Evolutionary conservation across 164 flowering plant species (phyloP).

Genomic region (Cinnamomum chago): DNA sequence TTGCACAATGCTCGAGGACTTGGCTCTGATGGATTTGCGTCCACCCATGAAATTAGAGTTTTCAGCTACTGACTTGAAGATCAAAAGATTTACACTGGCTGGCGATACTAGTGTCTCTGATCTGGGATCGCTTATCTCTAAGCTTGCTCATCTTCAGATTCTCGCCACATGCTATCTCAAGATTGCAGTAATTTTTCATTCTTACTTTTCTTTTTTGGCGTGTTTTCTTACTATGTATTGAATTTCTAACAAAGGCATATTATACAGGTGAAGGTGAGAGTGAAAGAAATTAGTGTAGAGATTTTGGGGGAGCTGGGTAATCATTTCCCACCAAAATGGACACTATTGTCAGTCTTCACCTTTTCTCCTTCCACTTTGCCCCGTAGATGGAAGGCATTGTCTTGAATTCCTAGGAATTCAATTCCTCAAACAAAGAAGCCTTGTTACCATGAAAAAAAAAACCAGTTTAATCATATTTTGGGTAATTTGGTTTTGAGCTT

Average conservation of each 20-base stretch:
- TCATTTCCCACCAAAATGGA: too few species aligned
- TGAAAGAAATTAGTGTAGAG: background rate
- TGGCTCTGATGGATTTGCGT: too few species aligned
- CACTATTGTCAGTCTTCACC: too few species aligned
- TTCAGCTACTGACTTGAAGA: too few species aligned
- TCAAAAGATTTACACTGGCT: too few species aligned
- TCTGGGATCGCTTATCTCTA: too few species aligned
- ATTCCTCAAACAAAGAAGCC: background rate
- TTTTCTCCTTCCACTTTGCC: background rate
- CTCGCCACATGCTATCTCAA: background rate
- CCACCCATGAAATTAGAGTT: too few species aligned
- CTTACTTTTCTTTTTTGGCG: too few species aligned
- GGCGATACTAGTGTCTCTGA: too few species aligned
- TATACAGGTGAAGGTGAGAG: too few species aligned
- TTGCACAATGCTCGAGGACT: too few species aligned
- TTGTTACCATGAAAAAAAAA: background rate
- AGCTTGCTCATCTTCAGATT: too few species aligned
- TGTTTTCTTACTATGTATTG: background rate
- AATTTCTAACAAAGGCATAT: background rate
- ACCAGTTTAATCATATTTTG: background rate
- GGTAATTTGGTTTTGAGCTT: background rate
- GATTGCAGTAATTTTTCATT: background rate
- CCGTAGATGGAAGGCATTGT: background rate
- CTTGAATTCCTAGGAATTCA: background rate
- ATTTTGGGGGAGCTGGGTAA: background rate